phyloP scores from a whole-genome alignment of 139 green algal genomes.

The Picochlorum costavermella region DNA sequence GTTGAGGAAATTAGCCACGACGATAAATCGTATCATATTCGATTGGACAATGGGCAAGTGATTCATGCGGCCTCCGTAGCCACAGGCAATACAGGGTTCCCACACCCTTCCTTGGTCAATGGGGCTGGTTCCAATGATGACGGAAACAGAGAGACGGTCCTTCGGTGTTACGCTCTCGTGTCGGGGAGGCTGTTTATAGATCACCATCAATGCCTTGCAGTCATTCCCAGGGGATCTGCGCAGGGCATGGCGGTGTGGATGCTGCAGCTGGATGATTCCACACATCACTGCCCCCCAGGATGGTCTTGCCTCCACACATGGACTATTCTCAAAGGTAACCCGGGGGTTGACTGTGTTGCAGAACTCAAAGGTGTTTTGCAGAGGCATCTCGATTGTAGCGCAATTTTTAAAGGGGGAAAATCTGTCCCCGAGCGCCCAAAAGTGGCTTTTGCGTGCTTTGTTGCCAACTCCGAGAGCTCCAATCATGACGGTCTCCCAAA shows the following conservation, averaged over 20 bases:
- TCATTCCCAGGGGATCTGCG: neutral
- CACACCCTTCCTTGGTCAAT: too few relatives aligned
- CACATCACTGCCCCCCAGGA: conserved; percentile 2
- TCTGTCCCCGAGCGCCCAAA: too few relatives aligned
- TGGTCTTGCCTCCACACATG: neutral
- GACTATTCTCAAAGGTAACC: neutral
- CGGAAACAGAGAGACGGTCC: neutral
- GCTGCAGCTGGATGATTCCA: conserved; percentile 15
- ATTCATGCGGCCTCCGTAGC: neutral
- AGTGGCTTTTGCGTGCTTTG: too few relatives aligned
- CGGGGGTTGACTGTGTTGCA: neutral
- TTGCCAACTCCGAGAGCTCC: too few relatives aligned
- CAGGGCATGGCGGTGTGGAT: conserved; percentile 12
- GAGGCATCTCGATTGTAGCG: neutral
- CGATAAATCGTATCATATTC: neutral
- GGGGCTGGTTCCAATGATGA: too few relatives aligned
- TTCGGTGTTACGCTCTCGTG: neutral
- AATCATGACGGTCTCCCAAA: too few relatives aligned
- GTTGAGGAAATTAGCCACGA: neutral
- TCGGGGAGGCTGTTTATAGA: neutral
- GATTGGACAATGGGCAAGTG: neutral
- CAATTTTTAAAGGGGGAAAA: too few relatives aligned
- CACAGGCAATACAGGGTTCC: too few relatives aligned
- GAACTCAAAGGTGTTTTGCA: neutral
- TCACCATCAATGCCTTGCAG: neutral